Conservation (phyloP, 257 asterid species). For the Salvia miltiorrhiza region DNA sequence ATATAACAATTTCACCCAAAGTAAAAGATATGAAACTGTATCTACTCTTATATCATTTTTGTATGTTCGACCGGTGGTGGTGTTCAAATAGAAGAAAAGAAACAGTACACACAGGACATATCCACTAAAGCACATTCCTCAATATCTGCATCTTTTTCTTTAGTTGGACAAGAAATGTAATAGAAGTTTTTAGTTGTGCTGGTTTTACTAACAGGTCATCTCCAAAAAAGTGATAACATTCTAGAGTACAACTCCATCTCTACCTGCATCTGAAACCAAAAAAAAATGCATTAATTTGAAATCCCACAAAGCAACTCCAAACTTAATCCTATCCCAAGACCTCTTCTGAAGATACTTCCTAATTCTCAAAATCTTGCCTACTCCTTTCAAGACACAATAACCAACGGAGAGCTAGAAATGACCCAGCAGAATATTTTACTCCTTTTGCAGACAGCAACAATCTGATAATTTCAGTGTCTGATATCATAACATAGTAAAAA, state of each 20-base stretch:
- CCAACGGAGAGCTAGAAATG: neutral
- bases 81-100: neutral
- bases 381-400: neutral
- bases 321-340: neutral
- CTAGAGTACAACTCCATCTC: neutral
- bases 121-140: too few relatives aligned
- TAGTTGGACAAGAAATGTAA: neutral
- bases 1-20: neutral
- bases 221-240: neutral
- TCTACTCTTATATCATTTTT: neutral
- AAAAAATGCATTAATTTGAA: neutral
- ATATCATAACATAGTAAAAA: neutral
- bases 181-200: neutral
- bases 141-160: neutral
- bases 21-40: neutral
- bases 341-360: neutral
- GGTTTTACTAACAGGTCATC: neutral
- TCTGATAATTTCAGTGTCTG: neutral
- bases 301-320: neutral
- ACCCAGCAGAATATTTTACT: neutral
- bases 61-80: neutral
- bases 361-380: neutral
- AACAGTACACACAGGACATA: too few relatives aligned
- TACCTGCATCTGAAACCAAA: neutral
- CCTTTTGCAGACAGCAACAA: neutral